Percentiles rank a stretch among this genome's conserved stretches.
These are phyloP conservation scores for Pseudonitzschia multistriata DNA, from an alignment of 108 stramenopile genomes.

Conservation along the genomic window DNA sequence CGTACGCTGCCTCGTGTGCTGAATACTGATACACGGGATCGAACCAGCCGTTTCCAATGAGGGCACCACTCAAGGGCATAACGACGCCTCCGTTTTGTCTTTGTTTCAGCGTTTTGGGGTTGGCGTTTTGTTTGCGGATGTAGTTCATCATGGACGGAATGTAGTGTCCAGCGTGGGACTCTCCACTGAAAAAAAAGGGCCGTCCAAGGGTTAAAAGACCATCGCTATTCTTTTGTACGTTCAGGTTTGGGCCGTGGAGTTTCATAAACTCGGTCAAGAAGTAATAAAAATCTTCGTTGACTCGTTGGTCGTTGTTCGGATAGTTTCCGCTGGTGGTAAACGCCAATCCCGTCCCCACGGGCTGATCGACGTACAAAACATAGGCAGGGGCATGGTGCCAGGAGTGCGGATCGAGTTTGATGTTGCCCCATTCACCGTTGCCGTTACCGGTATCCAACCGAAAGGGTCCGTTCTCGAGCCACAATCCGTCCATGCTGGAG, in stretches of 20 bases:
- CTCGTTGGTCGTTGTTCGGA: slow-evolving; percentile 76
- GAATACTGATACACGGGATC: slow-evolving; percentile 92
- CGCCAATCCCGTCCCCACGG: slow-evolving; percentile 83
- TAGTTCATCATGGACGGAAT: slow-evolving; percentile 93
- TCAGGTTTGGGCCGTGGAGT: slow-evolving; percentile 72
- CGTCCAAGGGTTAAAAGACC: slow-evolving; percentile 37
- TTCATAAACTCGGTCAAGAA: slow-evolving; percentile 75
- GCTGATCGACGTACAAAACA: slow-evolving; percentile 88
- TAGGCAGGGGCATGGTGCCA: slow-evolving; percentile 89
- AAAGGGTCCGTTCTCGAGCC: slow-evolving; percentile 96
- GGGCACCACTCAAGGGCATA: slow-evolving; percentile 71
- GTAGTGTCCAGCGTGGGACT: slow-evolving; percentile 95
- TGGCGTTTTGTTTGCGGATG: slow-evolving; percentile 59
- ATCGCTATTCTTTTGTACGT: slow-evolving; percentile 7
- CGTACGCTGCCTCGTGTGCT: slow-evolving; percentile 85
- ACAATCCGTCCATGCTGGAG: slow-evolving; percentile 93
- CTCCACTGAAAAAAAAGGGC: slow-evolving; percentile 88
- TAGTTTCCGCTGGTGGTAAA: slow-evolving; percentile 78
- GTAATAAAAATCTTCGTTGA: slow-evolving; percentile 87
- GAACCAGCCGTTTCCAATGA: slow-evolving; percentile 89
- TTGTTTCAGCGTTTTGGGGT: slow-evolving; percentile 9
- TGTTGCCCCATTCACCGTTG: slow-evolving; percentile 32
- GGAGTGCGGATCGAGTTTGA: slow-evolving; percentile 61
- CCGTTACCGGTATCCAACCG: slow-evolving; percentile 36
- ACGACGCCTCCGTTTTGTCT: slow-evolving; percentile 14